Base-by-base conservation (phyloP, 2,329 filamentous ascomycete species). In the Fusarium pseudonygamai region DNA sequence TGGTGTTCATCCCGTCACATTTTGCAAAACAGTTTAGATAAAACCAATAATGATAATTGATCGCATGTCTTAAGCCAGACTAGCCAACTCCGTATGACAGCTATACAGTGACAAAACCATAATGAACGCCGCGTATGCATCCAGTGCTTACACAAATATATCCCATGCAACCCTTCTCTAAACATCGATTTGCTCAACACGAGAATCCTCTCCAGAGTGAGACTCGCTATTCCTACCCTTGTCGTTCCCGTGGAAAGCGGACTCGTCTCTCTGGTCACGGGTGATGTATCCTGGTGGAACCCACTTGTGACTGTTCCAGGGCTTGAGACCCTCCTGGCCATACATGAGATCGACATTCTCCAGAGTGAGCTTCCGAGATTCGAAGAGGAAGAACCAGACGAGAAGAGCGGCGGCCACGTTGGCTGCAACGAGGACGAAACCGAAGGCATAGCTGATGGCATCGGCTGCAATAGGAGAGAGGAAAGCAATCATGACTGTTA, bases 261-360 rank as follows among this genome's bases (percentile, higher is more conserved):
- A 39, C 24, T 80, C 79, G 55, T 83, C 82, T 59, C 82, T 77
- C 64, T 82, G 68, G 78, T 78, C 81, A 60, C 82, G 81, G 57
- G 81, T 85, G 68, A 82, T 75, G 69, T 85, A 85, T n/a, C 84
- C 84, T 2, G 81, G 82, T 20, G 84, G 84, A 40, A 82, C 80
- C 87, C 87, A 92, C 70, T 85, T 83, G 67, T 82, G 80, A 75
- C 88, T 90, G 78, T 86, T 87, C 87, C 89, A 91, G 7, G 91
- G 87, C 80, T 87, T 88, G n/a, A 92, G 85, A 46, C 84, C 71
- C 6, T 74, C 81, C 26, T 90, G 82, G 53, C 91, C 86, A 79
- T 93, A 93, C 90, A 92, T 92, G 59, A 88, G 87, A 80, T 93
- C 91, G 64, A 93, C 89, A 74, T 93, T 90, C 82, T 93, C 92